Conservation (phyloP, 139 green algal species). For the Pleodorina starrii region DNA sequence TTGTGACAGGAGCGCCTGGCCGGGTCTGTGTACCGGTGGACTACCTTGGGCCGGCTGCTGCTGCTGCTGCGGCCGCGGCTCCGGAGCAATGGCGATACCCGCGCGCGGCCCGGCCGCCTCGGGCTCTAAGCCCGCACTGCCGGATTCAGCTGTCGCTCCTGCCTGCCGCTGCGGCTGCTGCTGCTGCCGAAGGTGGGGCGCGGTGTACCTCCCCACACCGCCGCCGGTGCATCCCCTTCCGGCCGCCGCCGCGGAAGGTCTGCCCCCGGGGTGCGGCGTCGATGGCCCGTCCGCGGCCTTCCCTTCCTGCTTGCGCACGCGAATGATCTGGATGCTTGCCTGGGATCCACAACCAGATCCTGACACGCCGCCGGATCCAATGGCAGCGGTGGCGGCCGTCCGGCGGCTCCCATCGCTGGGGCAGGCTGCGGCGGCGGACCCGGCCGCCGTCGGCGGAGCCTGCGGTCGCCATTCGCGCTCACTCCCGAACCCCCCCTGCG, state of each 20-base stretch:
- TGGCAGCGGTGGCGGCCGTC: neutral
- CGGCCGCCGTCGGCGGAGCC: too few species aligned
- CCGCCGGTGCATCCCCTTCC: too few species aligned
- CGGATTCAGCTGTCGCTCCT: neutral
- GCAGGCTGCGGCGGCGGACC: too few species aligned
- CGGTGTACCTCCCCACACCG: neutral
- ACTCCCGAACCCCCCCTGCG: neutral
- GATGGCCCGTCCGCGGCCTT: too few species aligned
- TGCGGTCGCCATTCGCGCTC: too few species aligned
- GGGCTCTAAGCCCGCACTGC: neutral
- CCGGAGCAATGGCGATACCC: too few species aligned
- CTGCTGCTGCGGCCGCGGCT: neutral
- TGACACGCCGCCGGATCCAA: neutral
- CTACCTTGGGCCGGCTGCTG: neutral
- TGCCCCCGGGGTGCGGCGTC: too few species aligned
- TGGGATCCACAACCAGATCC: neutral
- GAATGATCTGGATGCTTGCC: neutral
- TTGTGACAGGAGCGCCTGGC: too few species aligned
- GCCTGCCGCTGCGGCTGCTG: neutral
- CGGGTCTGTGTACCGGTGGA: too few species aligned
- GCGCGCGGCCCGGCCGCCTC: too few species aligned
- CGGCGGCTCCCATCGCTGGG: neutral
- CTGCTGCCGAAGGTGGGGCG: neutral
- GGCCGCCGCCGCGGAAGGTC: too few species aligned
- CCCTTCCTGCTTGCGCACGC: neutral